Percentiles rank a stretch among this genome's conserved stretches.
Conservation (phyloP, 208 protist species). For the Crithidia acanthocephali region DNA sequence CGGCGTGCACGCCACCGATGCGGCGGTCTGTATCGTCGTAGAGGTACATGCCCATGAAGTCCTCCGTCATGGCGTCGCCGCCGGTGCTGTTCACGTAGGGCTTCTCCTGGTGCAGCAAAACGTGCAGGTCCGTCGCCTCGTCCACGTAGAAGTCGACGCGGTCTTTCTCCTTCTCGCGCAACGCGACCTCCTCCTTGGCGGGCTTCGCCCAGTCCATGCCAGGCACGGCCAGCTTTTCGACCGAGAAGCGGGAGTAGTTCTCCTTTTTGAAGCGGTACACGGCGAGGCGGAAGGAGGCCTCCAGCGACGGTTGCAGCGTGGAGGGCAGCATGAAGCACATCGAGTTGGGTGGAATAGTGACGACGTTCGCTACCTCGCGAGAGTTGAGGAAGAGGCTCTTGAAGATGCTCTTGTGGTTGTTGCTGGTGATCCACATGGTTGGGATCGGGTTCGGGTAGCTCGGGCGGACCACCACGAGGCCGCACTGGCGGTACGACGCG, state of each 20-base stretch:
- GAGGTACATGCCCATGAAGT: slow-evolving; percentile 87
- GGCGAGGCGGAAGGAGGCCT: slow-evolving; percentile 50
- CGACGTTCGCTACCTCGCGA: slow-evolving; percentile 63
- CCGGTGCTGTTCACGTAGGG: slow-evolving; percentile 42
- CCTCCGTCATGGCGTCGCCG: slow-evolving; percentile 75
- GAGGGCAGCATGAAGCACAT: slow-evolving; percentile 78
- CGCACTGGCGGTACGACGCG: slow-evolving; percentile 68
- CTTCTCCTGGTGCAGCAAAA: slow-evolving; percentile 75
- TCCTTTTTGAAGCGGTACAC: slow-evolving; percentile 52
- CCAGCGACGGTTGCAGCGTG: slow-evolving; percentile 56
- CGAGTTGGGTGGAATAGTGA: slow-evolving; percentile 63
- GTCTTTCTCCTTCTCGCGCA: slow-evolving; percentile 56
- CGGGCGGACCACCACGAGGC: slow-evolving; percentile 49
- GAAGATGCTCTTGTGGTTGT: slow-evolving; percentile 63
- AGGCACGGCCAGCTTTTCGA: slow-evolving; percentile 46
- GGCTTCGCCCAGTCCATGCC: slow-evolving; percentile 47
- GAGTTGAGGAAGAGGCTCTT: slow-evolving; percentile 86
- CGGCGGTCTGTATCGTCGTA: slow-evolving; percentile 66
- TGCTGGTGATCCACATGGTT: slow-evolving; percentile 66
- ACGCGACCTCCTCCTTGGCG: slow-evolving; percentile 37
- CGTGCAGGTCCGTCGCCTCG: slow-evolving; percentile 63
- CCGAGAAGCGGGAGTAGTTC: slow-evolving; percentile 46
- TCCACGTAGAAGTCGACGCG: slow-evolving; percentile 86
- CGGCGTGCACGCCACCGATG: slow-evolving; percentile 67
- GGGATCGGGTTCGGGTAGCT: slow-evolving; percentile 44